Evolutionary conservation across 129 eudicot species (phyloP).

Genomic region (Pseudognaphalium luteoalbum): DNA sequence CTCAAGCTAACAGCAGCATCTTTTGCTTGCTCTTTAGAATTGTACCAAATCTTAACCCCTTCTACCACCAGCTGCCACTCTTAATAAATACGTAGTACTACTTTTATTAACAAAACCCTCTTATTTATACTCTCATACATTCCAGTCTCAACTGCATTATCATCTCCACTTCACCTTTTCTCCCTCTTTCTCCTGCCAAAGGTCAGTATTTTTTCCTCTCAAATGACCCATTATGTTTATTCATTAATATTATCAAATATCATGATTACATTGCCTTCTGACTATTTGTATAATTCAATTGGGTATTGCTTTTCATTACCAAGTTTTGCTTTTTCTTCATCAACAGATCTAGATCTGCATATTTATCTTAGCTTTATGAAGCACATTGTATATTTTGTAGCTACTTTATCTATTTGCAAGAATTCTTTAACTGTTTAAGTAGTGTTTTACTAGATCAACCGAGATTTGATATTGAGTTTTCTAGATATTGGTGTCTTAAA

Average conservation of each 20-base stretch:
- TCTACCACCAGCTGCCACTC: not conserved
- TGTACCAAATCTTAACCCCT: constrained; percentile 22
- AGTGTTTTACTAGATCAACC: constrained; percentile 14
- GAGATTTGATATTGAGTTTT: constrained; percentile 19
- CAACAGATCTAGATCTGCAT: constrained; percentile 46
- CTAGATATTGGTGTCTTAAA: too few relatives aligned
- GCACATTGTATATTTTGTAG: constrained; percentile 24
- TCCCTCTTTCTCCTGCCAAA: constrained; percentile 42
- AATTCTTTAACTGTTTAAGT: constrained; percentile 7
- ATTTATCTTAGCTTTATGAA: constrained; percentile 23
- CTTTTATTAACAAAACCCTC: constrained; percentile 29
- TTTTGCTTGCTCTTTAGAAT: constrained; percentile 32
- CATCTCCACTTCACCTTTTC: constrained; percentile 30
- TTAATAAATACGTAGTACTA: constrained; percentile 25
- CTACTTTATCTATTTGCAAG: constrained; percentile 23
- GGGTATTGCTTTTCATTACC: constrained; percentile 25
- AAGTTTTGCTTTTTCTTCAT: constrained; percentile 7
- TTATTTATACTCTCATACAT: constrained; percentile 40
- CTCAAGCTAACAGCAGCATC: constrained; percentile 23
- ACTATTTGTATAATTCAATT: constrained; percentile 25
- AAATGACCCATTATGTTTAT: constrained; percentile 13
- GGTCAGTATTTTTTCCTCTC: constrained; percentile 45
- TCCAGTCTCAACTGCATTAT: constrained; percentile 19
- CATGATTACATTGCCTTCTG: constrained; percentile 18
- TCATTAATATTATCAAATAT: constrained; percentile 24